phyloP scores from a whole-genome alignment of 1,284 basidiomycete genomes.

The Acaromyces ingoldii region DNA sequence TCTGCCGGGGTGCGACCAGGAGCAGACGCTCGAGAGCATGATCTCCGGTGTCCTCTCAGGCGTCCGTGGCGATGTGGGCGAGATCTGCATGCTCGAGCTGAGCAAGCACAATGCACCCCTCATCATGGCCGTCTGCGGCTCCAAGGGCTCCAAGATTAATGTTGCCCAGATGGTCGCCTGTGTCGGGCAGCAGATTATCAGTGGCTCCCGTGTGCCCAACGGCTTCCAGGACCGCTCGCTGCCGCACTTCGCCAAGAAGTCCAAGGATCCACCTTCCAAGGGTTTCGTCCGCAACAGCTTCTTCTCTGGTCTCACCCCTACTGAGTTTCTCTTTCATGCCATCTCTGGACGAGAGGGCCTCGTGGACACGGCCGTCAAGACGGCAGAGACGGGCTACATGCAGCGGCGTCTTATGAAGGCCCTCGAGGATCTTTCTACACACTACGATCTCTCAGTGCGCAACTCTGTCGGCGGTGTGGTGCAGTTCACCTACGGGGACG shows the following conservation, averaged over 20 bases:
- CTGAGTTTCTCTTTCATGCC: slow-evolving; percentile 97
- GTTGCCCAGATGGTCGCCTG: slow-evolving; percentile 99
- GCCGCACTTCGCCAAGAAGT: slow-evolving; percentile 97
- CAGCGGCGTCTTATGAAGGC: slow-evolving; percentile 98
- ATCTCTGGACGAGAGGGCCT: slow-evolving; percentile 98
- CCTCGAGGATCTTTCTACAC: slow-evolving; percentile 90
- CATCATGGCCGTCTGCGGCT: slow-evolving; percentile 99
- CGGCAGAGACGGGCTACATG: slow-evolving; percentile 99
- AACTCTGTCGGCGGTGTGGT: slow-evolving; percentile 96
- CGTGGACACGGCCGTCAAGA: slow-evolving; percentile 99
- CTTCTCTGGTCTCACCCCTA: slow-evolving; percentile 87
- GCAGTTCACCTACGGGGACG: slow-evolving; percentile 95
- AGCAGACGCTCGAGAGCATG: slow-evolving; percentile 90
- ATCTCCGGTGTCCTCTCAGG: slow-evolving; percentile 90
- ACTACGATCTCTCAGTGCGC: slow-evolving; percentile 94
- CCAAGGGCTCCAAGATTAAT: slow-evolving; percentile 96
- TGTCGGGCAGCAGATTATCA: slow-evolving; percentile 98
- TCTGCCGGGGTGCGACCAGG: slow-evolving; percentile 92
- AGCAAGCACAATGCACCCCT: slow-evolving; percentile 93
- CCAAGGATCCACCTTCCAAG: slow-evolving; percentile 92
- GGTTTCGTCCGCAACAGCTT: slow-evolving; percentile 96
- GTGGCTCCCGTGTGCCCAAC: slow-evolving; percentile 94
- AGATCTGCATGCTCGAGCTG: slow-evolving; percentile 96
- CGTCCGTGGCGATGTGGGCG: slow-evolving; percentile 91
- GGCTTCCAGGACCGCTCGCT: slow-evolving; percentile 98